Percentiles rank a stretch among this genome's conserved stretches.
phyloP scores from a whole-genome alignment of 2,329 filamentous ascomycete species.

The Epichloe uncinata region DNA sequence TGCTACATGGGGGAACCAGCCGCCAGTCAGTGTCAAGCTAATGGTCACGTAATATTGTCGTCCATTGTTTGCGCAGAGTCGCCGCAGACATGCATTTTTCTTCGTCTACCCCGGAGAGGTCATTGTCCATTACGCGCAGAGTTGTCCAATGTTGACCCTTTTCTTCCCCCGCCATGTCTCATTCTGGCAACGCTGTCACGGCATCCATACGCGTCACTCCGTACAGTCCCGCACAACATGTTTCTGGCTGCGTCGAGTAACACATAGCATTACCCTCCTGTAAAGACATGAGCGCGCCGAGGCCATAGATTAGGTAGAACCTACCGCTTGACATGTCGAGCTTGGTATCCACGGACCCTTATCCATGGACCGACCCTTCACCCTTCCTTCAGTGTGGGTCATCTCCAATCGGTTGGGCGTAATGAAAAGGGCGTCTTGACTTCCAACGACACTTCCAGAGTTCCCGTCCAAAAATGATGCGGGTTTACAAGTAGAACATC shows the following conservation, averaged over 20 bases:
- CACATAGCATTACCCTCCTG: too few species aligned
- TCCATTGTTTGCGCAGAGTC: too few species aligned
- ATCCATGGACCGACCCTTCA: too few species aligned
- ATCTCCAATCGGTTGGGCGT: neutral
- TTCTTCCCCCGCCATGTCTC: conserved; percentile 2
- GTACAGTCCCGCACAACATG: too few species aligned
- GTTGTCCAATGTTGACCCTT: neutral
- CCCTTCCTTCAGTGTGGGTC: neutral
- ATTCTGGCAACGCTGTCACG: neutral
- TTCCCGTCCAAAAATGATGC: conserved; percentile 27
- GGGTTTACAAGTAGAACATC: conserved; percentile 10
- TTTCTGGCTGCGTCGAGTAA: neutral
- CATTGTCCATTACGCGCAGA: neutral
- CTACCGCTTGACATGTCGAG: too few species aligned
- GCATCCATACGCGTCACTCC: neutral
- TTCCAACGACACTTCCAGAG: conserved; percentile 20
- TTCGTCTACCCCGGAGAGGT: too few species aligned
- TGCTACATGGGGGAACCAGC: neutral
- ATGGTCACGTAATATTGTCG: neutral
- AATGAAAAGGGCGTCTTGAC: neutral
- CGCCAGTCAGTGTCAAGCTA: neutral
- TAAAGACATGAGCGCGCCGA: too few species aligned
- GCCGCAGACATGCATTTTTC: too few species aligned
- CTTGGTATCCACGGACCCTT: neutral
- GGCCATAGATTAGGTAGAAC: too few species aligned